Evolutionary conservation across 306 rosid genomes (phyloP).

Genomic region (Macrotyloma uniflorum): DNA sequence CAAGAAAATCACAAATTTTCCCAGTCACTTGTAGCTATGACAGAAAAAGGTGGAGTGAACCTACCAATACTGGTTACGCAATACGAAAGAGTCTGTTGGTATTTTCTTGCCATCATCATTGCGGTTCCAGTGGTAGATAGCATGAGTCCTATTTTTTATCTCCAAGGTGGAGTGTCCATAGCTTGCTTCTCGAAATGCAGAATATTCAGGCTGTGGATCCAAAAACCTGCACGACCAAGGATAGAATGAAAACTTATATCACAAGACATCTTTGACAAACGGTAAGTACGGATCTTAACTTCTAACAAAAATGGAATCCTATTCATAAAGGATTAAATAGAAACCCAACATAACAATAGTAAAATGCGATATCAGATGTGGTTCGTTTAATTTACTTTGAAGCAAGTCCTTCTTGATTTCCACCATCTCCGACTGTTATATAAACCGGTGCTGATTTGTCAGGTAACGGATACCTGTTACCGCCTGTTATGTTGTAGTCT

Average conservation of each 20-base stretch:
- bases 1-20: background rate
- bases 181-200: constrained; percentile 95
- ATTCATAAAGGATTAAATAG: background rate
- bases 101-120: constrained; percentile 91
- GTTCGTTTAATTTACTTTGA: constrained; percentile 52
- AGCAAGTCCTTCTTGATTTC: constrained; percentile 99
- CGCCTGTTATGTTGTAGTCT: constrained; percentile 70
- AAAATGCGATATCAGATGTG: background rate
- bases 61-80: constrained; percentile 91
- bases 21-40: background rate
- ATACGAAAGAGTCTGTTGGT: constrained; percentile 62
- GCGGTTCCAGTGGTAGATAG: constrained; percentile 97
- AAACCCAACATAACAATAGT: background rate
- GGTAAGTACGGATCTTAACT: background rate
- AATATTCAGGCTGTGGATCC: constrained; percentile 93
- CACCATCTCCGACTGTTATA: constrained; percentile 98
- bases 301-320: background rate
- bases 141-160: constrained; percentile 82
- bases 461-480: constrained; percentile 60
- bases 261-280: background rate
- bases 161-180: constrained; percentile 95
- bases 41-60: constrained; percentile 40
- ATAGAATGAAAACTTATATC: constrained; percentile 4
- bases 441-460: constrained; percentile 93
- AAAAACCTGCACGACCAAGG: constrained; percentile 58